phyloP scores from a whole-genome alignment of 768 basidiomycete species.

The Leccinum barrowsii region DNA sequence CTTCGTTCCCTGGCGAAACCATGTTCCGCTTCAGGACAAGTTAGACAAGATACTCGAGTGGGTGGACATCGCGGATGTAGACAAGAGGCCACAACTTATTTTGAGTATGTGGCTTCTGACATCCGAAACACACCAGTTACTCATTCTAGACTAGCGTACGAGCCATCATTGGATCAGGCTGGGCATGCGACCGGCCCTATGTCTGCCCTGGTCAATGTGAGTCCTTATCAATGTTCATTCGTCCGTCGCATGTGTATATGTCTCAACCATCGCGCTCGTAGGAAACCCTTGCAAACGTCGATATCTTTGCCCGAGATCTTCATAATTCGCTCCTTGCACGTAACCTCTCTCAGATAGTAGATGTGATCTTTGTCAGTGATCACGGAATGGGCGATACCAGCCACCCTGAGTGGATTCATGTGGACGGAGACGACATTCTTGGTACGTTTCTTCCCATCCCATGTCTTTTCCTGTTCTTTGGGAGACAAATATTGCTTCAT shows the following conservation, averaged over 20 bases:
- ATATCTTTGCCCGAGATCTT: conserved; percentile 69
- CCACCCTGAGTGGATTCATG: conserved; percentile 66
- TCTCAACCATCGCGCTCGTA: conserved; percentile 23
- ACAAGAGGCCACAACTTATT: conserved; percentile 72
- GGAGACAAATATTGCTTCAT: not conserved
- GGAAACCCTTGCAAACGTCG: conserved; percentile 64
- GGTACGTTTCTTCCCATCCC: conserved; percentile 12
- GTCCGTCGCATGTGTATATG: not conserved
- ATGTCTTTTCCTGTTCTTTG: not conserved
- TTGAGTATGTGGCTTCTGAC: conserved; percentile 45
- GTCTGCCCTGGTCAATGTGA: conserved; percentile 67
- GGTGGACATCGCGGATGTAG: conserved; percentile 69
- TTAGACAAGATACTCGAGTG: conserved; percentile 74
- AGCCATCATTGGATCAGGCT: conserved; percentile 83
- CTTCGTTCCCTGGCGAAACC: conserved; percentile 74
- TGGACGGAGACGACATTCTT: conserved; percentile 50
- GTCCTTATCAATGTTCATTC: conserved; percentile 16
- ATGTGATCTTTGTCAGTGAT: conserved; percentile 87
- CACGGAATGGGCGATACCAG: conserved; percentile 94
- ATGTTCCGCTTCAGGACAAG: conserved; percentile 57
- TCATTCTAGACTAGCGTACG: conserved; percentile 53
- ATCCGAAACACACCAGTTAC: not conserved
- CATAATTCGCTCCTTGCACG: conserved; percentile 60
- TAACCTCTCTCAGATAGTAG: conserved; percentile 79
- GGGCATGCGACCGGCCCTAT: conserved; percentile 71